A percentile compares a stretch with the other conserved stretches of the same genome.
Evolutionary conservation across 1,284 basidiomycete genomes (phyloP).

Genomic region (Tilletiopsis washingtonensis): DNA sequence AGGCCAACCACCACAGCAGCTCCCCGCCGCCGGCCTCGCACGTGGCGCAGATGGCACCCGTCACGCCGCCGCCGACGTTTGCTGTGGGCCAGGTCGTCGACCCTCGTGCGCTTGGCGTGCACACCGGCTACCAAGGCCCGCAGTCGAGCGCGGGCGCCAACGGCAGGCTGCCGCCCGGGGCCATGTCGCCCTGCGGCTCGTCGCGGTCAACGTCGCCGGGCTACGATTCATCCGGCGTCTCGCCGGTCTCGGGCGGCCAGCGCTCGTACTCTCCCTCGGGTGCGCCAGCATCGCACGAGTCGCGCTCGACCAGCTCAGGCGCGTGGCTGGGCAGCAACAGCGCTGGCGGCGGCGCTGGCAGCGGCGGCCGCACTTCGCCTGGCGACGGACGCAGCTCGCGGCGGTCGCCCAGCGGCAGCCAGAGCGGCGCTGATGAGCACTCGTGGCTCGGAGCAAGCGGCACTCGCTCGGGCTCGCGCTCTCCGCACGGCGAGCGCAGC

Average conservation of each 20-base stretch:
- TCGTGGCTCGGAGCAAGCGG: constrained; percentile 8
- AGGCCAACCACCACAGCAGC: constrained; percentile 2
- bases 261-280: too few relatives aligned
- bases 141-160: not conserved
- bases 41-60: not conserved
- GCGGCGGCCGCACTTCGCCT: not conserved
- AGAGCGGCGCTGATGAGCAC: constrained; percentile 1
- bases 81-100: constrained; percentile 36
- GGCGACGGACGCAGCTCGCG: not conserved
- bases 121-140: not conserved
- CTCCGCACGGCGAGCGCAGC: not conserved
- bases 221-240: too few relatives aligned
- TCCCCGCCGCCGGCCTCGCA: not conserved
- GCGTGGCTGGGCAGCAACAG: too few relatives aligned
- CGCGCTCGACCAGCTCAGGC: too few relatives aligned
- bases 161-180: not conserved
- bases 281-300: too few relatives aligned
- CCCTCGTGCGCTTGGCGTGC: constrained; percentile 15
- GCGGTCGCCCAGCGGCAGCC: too few relatives aligned
- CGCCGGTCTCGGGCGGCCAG: too few relatives aligned
- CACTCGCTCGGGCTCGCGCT: not conserved
- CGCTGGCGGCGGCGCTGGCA: not conserved
- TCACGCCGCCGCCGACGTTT: constrained; percentile 14
- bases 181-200: too few relatives aligned
- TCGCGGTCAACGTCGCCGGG: too few relatives aligned